Evolutionary conservation across 2,329 filamentous ascomycete genomes (phyloP).

Genomic region (Cylindrodendrum hubeiense): DNA sequence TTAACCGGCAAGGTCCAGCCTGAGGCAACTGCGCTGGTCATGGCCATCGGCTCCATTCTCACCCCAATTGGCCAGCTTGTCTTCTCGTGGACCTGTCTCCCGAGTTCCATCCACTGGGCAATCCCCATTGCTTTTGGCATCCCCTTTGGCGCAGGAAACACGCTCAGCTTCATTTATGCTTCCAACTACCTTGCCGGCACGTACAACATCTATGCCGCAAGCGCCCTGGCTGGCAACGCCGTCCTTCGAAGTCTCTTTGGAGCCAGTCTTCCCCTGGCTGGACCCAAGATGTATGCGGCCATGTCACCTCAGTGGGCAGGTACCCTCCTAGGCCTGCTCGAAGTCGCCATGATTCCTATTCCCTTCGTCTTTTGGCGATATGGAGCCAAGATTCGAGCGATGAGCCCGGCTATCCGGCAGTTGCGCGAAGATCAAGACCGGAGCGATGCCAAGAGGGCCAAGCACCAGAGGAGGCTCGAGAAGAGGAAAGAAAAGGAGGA

Average conservation of each 20-base stretch:
- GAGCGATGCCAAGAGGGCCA: conserved; percentile 48
- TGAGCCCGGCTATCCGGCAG: conserved; percentile 61
- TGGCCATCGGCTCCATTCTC: conserved; percentile 81
- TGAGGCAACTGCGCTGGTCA: conserved; percentile 84
- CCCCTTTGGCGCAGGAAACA: conserved; percentile 83
- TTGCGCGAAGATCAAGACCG: conserved; percentile 60
- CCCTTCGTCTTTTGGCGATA: conserved; percentile 82
- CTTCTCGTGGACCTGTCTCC: conserved; percentile 90
- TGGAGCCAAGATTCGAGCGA: conserved; percentile 65
- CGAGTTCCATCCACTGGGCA: conserved; percentile 83
- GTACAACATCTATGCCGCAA: conserved; percentile 86
- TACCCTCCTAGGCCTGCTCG: conserved; percentile 79
- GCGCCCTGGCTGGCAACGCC: conserved; percentile 83
- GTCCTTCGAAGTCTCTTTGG: conserved; percentile 80
- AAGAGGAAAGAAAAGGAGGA: conserved; percentile 24
- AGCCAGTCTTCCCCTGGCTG: conserved; percentile 83
- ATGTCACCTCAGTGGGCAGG: conserved; percentile 84
- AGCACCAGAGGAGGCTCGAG: conserved; percentile 43
- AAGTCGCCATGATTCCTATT: conserved; percentile 81
- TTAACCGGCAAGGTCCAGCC: conserved; percentile 79
- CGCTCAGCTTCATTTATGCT: conserved; percentile 84
- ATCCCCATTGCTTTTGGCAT: conserved; percentile 82
- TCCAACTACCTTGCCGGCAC: conserved; percentile 83
- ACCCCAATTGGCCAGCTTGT: conserved; percentile 84
- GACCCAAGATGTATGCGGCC: conserved; percentile 75